Evolutionary conservation across 2,329 filamentous ascomycete genomes (phyloP), one percentile per base, ranked within the genome.

Genomic region (Calonectria hawksworthii): DNA sequence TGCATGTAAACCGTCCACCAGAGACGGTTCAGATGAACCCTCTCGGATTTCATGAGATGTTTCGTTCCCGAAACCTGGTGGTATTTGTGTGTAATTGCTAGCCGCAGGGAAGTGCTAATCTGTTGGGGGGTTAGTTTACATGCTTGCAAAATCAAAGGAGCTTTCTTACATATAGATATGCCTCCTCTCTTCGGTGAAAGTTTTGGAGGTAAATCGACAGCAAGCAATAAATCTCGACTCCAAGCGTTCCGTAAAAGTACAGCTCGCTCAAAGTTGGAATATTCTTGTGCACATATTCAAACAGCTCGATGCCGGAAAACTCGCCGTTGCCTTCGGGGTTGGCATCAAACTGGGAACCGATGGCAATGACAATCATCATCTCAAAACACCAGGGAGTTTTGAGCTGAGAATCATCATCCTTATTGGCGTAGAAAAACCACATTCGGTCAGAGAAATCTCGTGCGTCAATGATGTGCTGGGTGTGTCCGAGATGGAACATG

Each of bases 21-120:
- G 26, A 74, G 72, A 32, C 72, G 72, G 41, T 70, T 74, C 8
- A 74, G 23, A 52, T 74, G 72, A 11, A 80, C 78, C 56, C 76
- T 78, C 34, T 80, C 79, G 8, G 79, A 80, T 52, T 80, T 79
- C 75, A 80, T 80, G 36, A 80, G 41, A 21, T 80, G 79, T 30
- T 78, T 76, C 3, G 79, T 80, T 44, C 79, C 79, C 11, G 79
- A 80, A 21, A 80, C 76, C 51, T 81, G 79, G 30, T 83, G 80
- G 44, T 82, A 83, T 11, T 76, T 82, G 70, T 83, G 81, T 1
- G 81, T 78, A 7, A 83, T 75, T 56, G 81, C 81, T 0, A 83
- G 67, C 3, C 79, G 75, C 71, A 83, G 74, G 3, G 81, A 80
- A 54, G 79, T 83, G 67, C 81, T 83, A 0, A 81, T 82, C 81